Base-by-base conservation (phyloP, 139 green algal genomes). In the Chlamydomonas applanata region DNA sequence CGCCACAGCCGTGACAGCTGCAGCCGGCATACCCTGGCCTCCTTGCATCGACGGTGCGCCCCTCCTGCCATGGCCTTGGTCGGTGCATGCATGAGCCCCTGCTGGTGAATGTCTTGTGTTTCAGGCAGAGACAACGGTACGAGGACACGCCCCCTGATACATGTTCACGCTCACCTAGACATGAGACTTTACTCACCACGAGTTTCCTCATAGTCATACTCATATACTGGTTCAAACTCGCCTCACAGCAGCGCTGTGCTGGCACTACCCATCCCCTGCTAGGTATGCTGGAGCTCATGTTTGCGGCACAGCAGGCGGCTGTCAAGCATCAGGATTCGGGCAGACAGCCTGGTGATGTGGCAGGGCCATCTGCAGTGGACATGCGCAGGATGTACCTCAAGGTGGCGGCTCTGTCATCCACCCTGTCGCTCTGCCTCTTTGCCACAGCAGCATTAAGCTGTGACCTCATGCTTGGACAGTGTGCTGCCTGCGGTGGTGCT, bases 281-380 rank as follows among this genome's bases (percentile, higher is more conserved):
- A 66, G 59, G 59, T 24, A 66, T 66, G 59, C 59, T 66, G 24
- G 24, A 66, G n/a, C 29, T 3, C 3, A 66, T 66, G 59, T 9
- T 30, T 36, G 59, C 24, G n/a, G 59, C 35, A 19, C n/a, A 35
- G n/a, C 3, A 40, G 59, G n/a, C 27, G 22, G 5, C 16, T n/a
- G 11, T 62, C 4, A n/a, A 62, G 54, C 54, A 62, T 9, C 54
- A 19, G n/a, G 17, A 66, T 25, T 40, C 16, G 24, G n/a, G 11
- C 59, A 40, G 16, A 66, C 59, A 66, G n/a, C 24, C 3, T 35
- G 59, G 9, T 3, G 9, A 11, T 4, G n/a, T 66, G n/a, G n/a
- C 24, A 66, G 59, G n/a, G 35, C n/a, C n/a, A 11, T 16, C 59
- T 66, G 24, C 2, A 35, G 25, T 4, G 4, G 24, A 4, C 59